These are phyloP conservation scores for Penicillium robsamsonii DNA, from an alignment of 495 filamentous ascomycete genomes.

Conservation along the genomic window DNA sequence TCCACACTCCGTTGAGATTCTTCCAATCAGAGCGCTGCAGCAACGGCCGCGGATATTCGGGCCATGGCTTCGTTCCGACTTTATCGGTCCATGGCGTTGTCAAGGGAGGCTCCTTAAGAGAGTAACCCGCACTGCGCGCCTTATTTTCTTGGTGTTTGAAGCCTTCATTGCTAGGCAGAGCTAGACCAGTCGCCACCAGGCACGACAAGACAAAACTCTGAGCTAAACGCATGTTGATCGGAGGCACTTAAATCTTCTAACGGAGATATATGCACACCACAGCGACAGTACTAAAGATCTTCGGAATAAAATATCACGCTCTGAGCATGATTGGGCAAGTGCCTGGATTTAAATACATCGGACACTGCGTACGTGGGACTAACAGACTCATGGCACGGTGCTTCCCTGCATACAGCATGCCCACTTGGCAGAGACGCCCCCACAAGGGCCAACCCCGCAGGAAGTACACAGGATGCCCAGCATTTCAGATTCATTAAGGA, in stretches of 20 bases:
- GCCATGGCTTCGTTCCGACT: conserved; percentile 63
- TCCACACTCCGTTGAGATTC: conserved; percentile 66
- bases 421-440: conserved; percentile 16
- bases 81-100: conserved; percentile 62
- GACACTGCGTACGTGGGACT: not conserved
- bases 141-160: conserved; percentile 7
- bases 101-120: conserved; percentile 43
- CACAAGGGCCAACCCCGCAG: conserved; percentile 23
- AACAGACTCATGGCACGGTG: conserved; percentile 1
- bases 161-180: conserved; percentile 12
- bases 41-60: conserved; percentile 64
- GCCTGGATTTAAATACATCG: conserved; percentile 19
- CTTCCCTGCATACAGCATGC: conserved; percentile 5
- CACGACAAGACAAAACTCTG: conserved; percentile 15
- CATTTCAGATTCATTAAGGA: conserved; percentile 12
- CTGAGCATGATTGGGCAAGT: conserved; percentile 3
- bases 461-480: conserved; percentile 11
- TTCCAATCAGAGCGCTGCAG: conserved; percentile 58
- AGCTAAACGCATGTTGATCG: conserved; percentile 19
- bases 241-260: not conserved
- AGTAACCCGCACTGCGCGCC: conserved; percentile 24
- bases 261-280: not conserved
- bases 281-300: not conserved
- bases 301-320: conserved; percentile 1
- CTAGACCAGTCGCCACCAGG: conserved; percentile 17